A percentile compares a stretch with the other conserved stretches of the same genome.
Evolutionary conservation across 1,139 yeast genomes (phyloP).

Genomic region (Pichia sp.): DNA sequence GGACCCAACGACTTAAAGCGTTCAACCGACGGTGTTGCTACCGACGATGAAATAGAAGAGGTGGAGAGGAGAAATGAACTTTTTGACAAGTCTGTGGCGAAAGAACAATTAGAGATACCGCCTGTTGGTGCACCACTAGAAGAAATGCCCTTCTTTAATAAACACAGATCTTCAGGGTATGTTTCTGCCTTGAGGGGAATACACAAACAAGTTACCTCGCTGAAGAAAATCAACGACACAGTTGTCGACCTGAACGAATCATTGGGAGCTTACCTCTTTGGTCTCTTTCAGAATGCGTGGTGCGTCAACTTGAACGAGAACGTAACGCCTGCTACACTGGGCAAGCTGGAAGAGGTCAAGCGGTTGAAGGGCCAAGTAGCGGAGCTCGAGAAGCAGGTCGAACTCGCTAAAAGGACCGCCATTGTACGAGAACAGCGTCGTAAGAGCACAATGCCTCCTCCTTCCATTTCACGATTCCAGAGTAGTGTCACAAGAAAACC

Average conservation of each 20-base stretch:
- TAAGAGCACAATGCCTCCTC: constrained; percentile 25
- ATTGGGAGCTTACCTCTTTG: constrained; percentile 57
- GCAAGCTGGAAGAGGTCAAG: constrained; percentile 18
- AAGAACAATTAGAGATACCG: constrained; percentile 4
- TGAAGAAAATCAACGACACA: constrained; percentile 49
- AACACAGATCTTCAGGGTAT: constrained; percentile 3
- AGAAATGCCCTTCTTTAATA: constrained; percentile 15
- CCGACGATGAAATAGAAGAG: background rate
- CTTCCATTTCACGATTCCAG: constrained; percentile 8
- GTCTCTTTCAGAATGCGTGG: constrained; percentile 61
- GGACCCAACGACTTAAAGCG: background rate
- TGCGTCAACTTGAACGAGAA: constrained; percentile 55
- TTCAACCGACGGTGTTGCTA: background rate
- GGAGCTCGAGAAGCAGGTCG: constrained; percentile 17
- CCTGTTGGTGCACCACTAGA: constrained; percentile 10
- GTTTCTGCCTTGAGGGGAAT: constrained; percentile 26
- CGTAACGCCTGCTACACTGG: constrained; percentile 30
- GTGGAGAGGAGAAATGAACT: constrained; percentile 4
- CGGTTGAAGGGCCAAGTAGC: constrained; percentile 20
- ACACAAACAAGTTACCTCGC: constrained; percentile 43
- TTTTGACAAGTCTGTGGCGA: constrained; percentile 5
- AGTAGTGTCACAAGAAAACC: background rate
- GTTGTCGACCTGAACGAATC: constrained; percentile 57
- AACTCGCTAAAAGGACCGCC: background rate
- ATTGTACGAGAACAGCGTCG: background rate